Conservation (phyloP, 2,329 filamentous ascomycete species). For the Penicillium nordicum region DNA sequence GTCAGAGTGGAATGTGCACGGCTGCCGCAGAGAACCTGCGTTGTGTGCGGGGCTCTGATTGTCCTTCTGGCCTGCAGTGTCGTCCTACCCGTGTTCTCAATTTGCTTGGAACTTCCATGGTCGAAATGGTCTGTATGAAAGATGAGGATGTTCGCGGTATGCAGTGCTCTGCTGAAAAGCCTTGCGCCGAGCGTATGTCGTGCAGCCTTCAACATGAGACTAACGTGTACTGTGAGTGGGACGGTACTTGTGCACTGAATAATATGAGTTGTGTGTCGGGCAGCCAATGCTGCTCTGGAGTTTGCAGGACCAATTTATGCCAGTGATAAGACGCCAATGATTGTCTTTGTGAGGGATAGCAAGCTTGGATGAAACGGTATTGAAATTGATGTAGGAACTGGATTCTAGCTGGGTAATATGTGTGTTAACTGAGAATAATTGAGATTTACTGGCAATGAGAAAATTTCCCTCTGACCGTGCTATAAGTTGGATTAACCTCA, state of each 20-base stretch:
- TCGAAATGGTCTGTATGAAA: conserved; percentile 1
- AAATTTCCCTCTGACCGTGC: not conserved
- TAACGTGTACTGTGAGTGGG: not conserved
- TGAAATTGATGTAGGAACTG: not conserved
- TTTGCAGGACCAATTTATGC: not conserved
- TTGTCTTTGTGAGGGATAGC: not conserved
- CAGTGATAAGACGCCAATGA: not conserved
- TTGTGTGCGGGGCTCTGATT: not conserved
- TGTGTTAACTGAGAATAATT: not conserved
- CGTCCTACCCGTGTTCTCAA: not conserved
- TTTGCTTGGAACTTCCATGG: not conserved
- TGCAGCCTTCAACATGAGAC: not conserved
- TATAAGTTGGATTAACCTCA: not conserved
- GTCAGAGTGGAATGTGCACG: not conserved
- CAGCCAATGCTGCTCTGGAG: not conserved
- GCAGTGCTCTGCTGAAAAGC: not conserved
- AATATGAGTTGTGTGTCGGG: not conserved
- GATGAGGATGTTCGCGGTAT: not conserved
- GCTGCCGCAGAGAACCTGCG: not conserved
- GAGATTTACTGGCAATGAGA: not conserved
- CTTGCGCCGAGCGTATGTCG: not conserved
- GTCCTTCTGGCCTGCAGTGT: not conserved
- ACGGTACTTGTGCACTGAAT: not conserved
- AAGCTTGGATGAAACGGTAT: not conserved
- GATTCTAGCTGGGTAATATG: not conserved